Conservation (phyloP, 1,284 basidiomycete species). For the Marasmius tenuissimus region DNA sequence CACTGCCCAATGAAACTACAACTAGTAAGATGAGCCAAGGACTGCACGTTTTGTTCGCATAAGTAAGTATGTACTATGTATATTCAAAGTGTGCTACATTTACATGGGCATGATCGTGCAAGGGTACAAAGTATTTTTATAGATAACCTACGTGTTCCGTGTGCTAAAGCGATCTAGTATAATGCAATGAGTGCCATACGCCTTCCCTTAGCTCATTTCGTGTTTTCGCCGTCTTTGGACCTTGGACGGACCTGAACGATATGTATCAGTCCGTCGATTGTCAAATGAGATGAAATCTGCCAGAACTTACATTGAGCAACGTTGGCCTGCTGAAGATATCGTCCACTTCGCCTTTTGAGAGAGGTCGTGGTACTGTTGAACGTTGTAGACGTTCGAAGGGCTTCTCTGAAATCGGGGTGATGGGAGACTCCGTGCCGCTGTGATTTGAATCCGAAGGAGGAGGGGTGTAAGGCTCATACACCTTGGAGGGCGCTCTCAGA, state of each 20-base stretch:
- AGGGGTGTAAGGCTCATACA: conserved; percentile 21
- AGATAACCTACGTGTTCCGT: too few relatives aligned
- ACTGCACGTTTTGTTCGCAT: not conserved
- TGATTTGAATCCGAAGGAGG: conserved; percentile 32
- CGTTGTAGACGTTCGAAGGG: conserved; percentile 3
- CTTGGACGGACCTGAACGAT: not conserved
- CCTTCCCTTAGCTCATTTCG: too few relatives aligned
- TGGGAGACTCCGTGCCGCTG: conserved; percentile 7
- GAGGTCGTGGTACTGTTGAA: not conserved
- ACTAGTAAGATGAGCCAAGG: not conserved
- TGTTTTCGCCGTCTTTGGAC: not conserved
- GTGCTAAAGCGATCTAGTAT: too few relatives aligned
- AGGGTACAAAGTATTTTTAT: not conserved
- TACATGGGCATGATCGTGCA: not conserved
- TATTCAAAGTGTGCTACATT: not conserved
- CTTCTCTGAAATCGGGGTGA: not conserved
- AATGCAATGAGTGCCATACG: too few relatives aligned
- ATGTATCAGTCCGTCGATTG: too few relatives aligned
- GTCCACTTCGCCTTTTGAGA: conserved; percentile 16
- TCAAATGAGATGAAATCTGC: not conserved
- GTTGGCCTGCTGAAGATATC: conserved; percentile 33
- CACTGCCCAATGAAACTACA: conserved; percentile 13
- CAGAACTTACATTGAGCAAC: conserved; percentile 38
- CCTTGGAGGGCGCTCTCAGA: conserved; percentile 31
- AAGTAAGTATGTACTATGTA: not conserved